These are phyloP conservation scores for Debaryomyces sp. DNA, from an alignment of 1,139 yeast genomes.

Conservation along the genomic window DNA sequence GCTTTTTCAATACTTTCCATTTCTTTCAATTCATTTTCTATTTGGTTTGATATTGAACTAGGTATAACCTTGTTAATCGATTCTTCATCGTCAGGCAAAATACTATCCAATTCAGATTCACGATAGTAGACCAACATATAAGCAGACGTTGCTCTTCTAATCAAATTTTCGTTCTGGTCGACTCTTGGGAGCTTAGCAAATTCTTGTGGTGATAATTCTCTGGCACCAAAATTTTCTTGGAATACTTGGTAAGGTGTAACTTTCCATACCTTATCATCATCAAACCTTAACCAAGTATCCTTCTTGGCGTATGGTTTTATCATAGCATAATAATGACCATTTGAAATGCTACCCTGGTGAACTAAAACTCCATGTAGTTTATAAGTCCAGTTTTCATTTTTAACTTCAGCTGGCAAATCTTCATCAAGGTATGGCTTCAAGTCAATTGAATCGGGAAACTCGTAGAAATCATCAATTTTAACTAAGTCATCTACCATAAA, in stretches of 20 bases:
- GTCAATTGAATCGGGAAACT: slow-evolving; percentile 84
- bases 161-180: slow-evolving; percentile 64
- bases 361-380: slow-evolving; percentile 91
- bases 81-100: slow-evolving; percentile 60
- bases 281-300: slow-evolving; percentile 86
- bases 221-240: slow-evolving; percentile 91
- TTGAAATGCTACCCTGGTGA: slow-evolving; percentile 93
- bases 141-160: slow-evolving; percentile 87
- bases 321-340: slow-evolving; percentile 96
- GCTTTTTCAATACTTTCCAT: slow-evolving; percentile 60
- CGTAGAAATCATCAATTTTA: slow-evolving; percentile 90
- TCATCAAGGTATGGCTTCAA: slow-evolving; percentile 77
- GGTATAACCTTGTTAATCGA: slow-evolving; percentile 56
- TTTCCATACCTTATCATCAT: slow-evolving; percentile 91
- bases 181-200: slow-evolving; percentile 53
- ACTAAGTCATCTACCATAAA: slow-evolving; percentile 87
- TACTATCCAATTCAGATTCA: slow-evolving; percentile 56
- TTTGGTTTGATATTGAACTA: slow-evolving; percentile 63
- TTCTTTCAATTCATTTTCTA: slow-evolving; percentile 62
- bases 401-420: slow-evolving; percentile 44
- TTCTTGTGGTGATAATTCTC: slow-evolving; percentile 51
- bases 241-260: slow-evolving; percentile 85
- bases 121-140: slow-evolving; percentile 95
- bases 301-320: slow-evolving; percentile 70
- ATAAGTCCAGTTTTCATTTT: slow-evolving; percentile 70